phyloP scores from a whole-genome alignment of 2,329 filamentous ascomycete species.

The Colletotrichum spinosum region DNA sequence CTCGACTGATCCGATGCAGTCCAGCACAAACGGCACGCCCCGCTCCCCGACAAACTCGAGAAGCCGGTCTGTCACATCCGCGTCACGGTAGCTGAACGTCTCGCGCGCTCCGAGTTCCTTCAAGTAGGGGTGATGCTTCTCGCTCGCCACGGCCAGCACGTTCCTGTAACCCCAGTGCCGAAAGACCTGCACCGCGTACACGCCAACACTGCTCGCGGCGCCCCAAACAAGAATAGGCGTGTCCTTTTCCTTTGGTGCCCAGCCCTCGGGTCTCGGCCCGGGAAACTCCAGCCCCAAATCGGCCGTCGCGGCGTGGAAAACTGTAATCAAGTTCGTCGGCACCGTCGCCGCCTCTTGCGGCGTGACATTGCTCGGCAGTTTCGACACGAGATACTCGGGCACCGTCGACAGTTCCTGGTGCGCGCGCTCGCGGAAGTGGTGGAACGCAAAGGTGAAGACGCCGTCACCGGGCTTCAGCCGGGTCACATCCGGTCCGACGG shows the following conservation, averaged over 20 bases:
- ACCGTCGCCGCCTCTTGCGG: slow-evolving; percentile 63
- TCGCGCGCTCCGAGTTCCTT: slow-evolving; percentile 55
- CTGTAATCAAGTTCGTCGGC: slow-evolving; percentile 69
- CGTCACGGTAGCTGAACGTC: slow-evolving; percentile 61
- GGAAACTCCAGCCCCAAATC: slow-evolving; percentile 66
- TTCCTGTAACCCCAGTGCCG: slow-evolving; percentile 63
- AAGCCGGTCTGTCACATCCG: slow-evolving; percentile 51
- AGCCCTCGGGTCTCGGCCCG: slow-evolving; percentile 63
- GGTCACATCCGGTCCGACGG: slow-evolving; percentile 52
- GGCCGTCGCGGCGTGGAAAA: slow-evolving; percentile 62
- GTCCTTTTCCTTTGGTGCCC: slow-evolving; percentile 48
- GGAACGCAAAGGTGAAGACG: slow-evolving; percentile 68
- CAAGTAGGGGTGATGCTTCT: slow-evolving; percentile 57
- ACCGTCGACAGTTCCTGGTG: slow-evolving; percentile 68
- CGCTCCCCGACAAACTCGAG: slow-evolving; percentile 40
- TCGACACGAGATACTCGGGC: slow-evolving; percentile 61
- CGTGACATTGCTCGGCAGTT: slow-evolving; percentile 54
- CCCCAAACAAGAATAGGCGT: slow-evolving; percentile 63
- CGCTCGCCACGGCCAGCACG: slow-evolving; percentile 60
- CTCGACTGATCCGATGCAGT: slow-evolving; percentile 65
- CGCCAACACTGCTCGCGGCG: slow-evolving; percentile 63
- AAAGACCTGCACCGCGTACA: slow-evolving; percentile 62
- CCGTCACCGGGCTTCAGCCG: slow-evolving; percentile 61
- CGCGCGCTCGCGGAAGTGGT: slow-evolving; percentile 60
- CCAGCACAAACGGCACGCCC: slow-evolving; percentile 60